Base-by-base conservation (phyloP, 148 eudicot species). In the Silene conica region DNA sequence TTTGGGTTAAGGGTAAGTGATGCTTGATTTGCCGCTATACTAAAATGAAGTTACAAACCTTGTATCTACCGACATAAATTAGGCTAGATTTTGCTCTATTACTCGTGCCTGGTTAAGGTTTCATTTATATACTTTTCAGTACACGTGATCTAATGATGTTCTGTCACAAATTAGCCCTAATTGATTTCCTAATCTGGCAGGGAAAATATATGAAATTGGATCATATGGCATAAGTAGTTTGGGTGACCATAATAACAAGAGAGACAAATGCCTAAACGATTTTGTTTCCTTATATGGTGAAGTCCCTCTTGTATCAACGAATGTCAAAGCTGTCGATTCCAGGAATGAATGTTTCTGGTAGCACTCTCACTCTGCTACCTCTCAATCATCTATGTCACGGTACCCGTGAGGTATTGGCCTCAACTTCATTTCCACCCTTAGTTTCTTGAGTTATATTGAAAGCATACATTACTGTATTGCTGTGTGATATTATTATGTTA, bases 1-100 rank as follows among this genome's bases (percentile, higher is more conserved):
- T 86, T 57, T 90, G 95, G 95, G 91, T 86, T 22, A 88, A 88
- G 80, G 95, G 95, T 90, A 81, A 77, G 74, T 23, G n/a, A 65
- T 63, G 22, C 73, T 68, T 66, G 28, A 46, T 67, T 46, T 21
- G 58, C 56, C 10, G 23, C 3, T 70, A 3, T 63, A 4, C 26
- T 12, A 57, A 22, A 5, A 38, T 38, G 43, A 38, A 38, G 8
- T 4, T 65, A 26, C 23, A 9, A 38, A 19, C 70, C 26, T 1
- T 1, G 18, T 67, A 3, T 66, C 22, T 46, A 45, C 13, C 71
- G 6, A n/a, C n/a, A 45, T 20, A 4, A 66, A n/a, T 21, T 57
- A 50, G 69, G 61, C 19, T 21, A 14, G 20, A 1, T 48, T 46
- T 48, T 68, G 34, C 31, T 48, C 41, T 3, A 2, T 26, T 26